Evolutionary conservation across 116 monocot genomes (phyloP), one percentile per base, ranked within the genome.

Genomic region (Iris pallida): DNA sequence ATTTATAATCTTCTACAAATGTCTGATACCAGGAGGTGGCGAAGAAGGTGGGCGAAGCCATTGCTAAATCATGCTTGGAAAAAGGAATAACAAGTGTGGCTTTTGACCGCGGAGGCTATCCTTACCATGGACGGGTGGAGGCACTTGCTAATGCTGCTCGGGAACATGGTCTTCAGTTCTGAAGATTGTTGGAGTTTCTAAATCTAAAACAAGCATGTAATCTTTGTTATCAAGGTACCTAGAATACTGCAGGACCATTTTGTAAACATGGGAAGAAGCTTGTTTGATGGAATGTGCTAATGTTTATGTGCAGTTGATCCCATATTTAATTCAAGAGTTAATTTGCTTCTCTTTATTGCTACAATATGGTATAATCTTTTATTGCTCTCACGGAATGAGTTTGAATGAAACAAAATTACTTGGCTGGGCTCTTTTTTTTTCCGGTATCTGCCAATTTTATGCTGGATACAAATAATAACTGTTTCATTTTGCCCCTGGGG

Each of bases 81-180:
- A 96, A 96, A 71, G 96, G 96, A 69, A 92, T 96, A 46, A 77
- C 71, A 9, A 85, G 87, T 45, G 92, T 96, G 54, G 83, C 83
- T 51, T 96, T 96, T 44, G 96, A 96, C 71, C 58, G 96, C 51
- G 96, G 96, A 17, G 96, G 96, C 19, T 96, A 86, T 59, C 80
- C 80, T 8, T 96, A 92, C 73, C 89, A 92, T 59, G 96, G 96
- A 16, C 84, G 96, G 51, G 80, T 96, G 16, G 76, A 85, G 81
- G 96, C 96, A 53, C 75, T 96, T 7, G 82, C 85, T 16, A 73
- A 74, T 52, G 79, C 89, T 63, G 85, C 85, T 30, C 65, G 82
- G 5, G 85, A 82, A 49, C 57, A 70, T 68, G 85, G 85, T 1
- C 89, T 85, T 70, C 60, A 82, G 61, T 85, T 85, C 75, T 89